These are phyloP conservation scores for Tetraselmis striata DNA, from an alignment of 139 green algal genomes.

Conservation along the genomic window DNA sequence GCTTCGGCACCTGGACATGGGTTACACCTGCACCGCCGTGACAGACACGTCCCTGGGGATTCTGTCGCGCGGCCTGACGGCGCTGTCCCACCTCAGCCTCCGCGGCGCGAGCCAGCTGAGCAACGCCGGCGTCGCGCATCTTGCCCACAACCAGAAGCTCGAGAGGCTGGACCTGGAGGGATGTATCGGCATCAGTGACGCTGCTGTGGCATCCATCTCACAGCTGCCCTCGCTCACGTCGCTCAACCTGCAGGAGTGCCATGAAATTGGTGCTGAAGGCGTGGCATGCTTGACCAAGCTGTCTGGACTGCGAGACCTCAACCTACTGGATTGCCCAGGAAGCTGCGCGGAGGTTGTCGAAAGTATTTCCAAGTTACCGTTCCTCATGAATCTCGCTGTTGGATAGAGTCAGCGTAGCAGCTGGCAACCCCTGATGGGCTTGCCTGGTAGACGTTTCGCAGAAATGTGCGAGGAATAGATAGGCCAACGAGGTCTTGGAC, in stretches of 20 bases:
- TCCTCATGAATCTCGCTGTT: background rate
- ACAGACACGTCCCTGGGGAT: background rate
- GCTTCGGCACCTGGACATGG: background rate
- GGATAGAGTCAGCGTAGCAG: background rate
- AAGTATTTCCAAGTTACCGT: background rate
- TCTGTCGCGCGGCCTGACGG: background rate
- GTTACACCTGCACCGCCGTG: background rate
- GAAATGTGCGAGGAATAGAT: no score
- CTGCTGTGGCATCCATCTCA: background rate
- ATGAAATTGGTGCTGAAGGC: background rate
- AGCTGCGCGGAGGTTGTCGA: background rate
- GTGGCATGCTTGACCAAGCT: background rate
- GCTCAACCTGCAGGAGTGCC: background rate
- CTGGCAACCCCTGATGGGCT: no score
- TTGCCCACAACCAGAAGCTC: background rate
- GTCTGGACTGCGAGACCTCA: background rate
- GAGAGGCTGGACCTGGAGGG: background rate
- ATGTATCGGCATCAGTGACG: background rate
- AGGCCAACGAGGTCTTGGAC: no score
- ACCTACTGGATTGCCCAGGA: background rate
- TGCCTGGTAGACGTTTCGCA: no score
- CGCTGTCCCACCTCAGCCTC: background rate
- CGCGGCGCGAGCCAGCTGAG: background rate
- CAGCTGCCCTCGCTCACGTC: background rate
- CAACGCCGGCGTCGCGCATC: background rate